Evolutionary conservation across 2,329 filamentous ascomycete genomes (phyloP), one percentile per base, ranked within the genome.

Genomic region (Diaporthe caulivora): DNA sequence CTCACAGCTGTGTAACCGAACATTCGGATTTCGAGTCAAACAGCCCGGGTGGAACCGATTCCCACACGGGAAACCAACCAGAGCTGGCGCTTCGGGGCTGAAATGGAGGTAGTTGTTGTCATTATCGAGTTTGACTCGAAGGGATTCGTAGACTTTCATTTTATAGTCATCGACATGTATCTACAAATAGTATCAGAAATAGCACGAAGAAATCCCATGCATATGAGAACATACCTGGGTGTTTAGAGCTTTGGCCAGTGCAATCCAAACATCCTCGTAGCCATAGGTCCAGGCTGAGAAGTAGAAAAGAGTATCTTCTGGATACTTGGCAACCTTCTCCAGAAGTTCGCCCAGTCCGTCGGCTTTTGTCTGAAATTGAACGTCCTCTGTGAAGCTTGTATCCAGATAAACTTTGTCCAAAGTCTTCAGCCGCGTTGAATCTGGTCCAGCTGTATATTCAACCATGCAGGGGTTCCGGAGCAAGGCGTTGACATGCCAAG

Each of bases 221-320:
- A 2, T 2, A 8, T 13, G 11, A 40, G 1, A 9, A 71, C 79
- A 72, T 82, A 92, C 92, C 79, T 87, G 88, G 3, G 92, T 92
- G 8, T 89, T 83, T 0, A 98, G 84, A 15, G 91, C 90, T 29
- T 91, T 89, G 0, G 95, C 92, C 0, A 98, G 83, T 0, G 94
- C 93, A 73, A 95, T 86, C 95, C 95, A 98, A 0, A 98, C 95
- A 69, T 97, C 93, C 80, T 98, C 95, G 76, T 79, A 84, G 77
- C 94, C 94, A 79, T 97, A 97, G 0, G 96, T 98, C 95, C 95
- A 98, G 0, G 95, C 90, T 72, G 95, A 90, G 58, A 98, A 88
- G 80, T 97, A 93, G 78, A 98, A 98, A 0, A 93, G 81, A 0
- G 95, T 97, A 51, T 94, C 90, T 1, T 85, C 75, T 0, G 95